Evolutionary conservation across 805 yeast genomes (phyloP).

Genomic region (Starmerella stigmatis): DNA sequence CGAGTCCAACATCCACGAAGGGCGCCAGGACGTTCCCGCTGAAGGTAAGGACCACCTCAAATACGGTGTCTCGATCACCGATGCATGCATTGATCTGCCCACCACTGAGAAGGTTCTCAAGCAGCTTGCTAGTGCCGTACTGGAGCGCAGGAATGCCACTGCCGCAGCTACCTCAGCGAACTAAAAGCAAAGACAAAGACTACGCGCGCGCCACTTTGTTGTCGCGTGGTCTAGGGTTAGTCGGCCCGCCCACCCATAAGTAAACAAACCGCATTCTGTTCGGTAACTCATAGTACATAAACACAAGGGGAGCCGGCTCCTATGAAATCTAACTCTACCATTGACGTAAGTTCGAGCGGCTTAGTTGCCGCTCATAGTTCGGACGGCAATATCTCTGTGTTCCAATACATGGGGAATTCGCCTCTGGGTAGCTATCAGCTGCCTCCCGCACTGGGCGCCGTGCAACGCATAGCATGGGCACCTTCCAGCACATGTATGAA

Average conservation of each 20-base stretch:
- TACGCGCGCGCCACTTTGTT: neutral
- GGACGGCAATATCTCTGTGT: neutral
- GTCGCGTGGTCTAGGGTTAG: no score
- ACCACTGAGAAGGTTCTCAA: conserved; percentile 63
- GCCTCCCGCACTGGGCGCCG: neutral
- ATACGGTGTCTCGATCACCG: conserved; percentile 95
- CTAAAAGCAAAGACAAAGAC: neutral
- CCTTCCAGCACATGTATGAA: neutral
- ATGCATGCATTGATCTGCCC: conserved; percentile 91
- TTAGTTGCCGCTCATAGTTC: neutral
- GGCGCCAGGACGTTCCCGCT: conserved; percentile 71
- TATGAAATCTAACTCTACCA: neutral
- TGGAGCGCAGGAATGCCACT: conserved; percentile 48
- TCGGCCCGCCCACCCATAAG: no score
- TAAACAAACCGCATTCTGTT: no score
- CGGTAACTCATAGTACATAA: no score
- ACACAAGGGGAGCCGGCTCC: no score
- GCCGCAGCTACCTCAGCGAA: neutral
- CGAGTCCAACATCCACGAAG: conserved; percentile 83
- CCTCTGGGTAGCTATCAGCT: neutral
- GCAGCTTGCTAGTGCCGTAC: conserved; percentile 67
- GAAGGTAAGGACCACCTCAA: conserved; percentile 60
- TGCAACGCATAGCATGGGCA: neutral
- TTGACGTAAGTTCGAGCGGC: neutral
- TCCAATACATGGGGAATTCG: neutral